A percentile compares a stretch with the other conserved stretches of the same genome.
phyloP scores from a whole-genome alignment of 1,284 basidiomycete species.

The Irpex sp. region DNA sequence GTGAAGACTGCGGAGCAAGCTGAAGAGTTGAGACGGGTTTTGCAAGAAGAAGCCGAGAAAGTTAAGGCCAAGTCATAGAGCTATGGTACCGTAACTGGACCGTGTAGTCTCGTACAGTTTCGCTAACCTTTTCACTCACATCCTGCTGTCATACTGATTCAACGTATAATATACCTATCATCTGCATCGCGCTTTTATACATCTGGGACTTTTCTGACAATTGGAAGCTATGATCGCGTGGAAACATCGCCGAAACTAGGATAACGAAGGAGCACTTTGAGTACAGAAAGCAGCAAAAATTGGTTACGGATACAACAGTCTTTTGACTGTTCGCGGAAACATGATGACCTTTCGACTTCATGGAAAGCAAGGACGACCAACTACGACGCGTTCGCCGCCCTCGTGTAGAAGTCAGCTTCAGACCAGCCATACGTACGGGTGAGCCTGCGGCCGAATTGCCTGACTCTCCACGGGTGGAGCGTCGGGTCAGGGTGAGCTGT shows the following conservation, averaged over 20 bases:
- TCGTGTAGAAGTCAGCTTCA: constrained; percentile 49
- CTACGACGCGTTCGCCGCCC: background rate
- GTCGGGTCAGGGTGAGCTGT: constrained; percentile 72
- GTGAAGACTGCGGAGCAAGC: constrained; percentile 64
- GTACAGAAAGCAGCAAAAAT: background rate
- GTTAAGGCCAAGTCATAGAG: constrained; percentile 24
- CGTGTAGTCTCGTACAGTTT: background rate
- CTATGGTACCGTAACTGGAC: background rate
- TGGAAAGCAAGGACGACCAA: background rate
- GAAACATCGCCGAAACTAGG: background rate
- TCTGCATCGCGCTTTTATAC: background rate
- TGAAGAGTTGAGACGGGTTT: constrained; percentile 49
- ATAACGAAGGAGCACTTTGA: background rate
- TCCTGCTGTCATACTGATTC: background rate
- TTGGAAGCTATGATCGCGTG: background rate
- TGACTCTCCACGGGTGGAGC: constrained; percentile 47
- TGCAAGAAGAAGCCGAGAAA: constrained; percentile 59
- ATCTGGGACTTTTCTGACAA: background rate
- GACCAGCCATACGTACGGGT: constrained; percentile 68
- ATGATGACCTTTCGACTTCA: background rate
- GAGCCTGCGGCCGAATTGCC: constrained; percentile 54
- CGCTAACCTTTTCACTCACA: background rate
- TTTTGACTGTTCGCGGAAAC: background rate
- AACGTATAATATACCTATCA: background rate
- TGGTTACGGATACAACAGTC: background rate